Conservation (phyloP, 192 early-diverging fungal species). For the Coemansia aciculifera region DNA sequence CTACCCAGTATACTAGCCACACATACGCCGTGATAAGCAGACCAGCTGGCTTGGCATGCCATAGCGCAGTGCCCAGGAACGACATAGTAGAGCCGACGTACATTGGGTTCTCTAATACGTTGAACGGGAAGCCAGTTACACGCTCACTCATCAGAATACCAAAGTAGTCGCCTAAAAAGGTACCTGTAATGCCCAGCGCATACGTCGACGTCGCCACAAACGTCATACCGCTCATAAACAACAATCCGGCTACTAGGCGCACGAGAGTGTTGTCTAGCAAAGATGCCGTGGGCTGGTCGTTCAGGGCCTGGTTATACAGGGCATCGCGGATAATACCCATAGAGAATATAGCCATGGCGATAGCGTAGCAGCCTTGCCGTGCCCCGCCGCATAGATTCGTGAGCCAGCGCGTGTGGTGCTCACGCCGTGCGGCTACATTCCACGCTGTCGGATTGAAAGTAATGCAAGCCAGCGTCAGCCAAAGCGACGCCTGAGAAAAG, state of each 20-base stretch:
- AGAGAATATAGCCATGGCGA: slow-evolving; percentile 79
- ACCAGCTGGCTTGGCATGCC: slow-evolving; percentile 72
- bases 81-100: slow-evolving; percentile 87
- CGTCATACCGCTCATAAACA: slow-evolving; percentile 66
- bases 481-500: slow-evolving; percentile 66
- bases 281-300: slow-evolving; percentile 62
- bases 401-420: slow-evolving; percentile 74
- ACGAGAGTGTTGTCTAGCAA: slow-evolving; percentile 54
- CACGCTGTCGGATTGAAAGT: slow-evolving; percentile 87
- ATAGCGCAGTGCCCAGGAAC: slow-evolving; percentile 81
- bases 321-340: slow-evolving; percentile 83
- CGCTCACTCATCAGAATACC: slow-evolving; percentile 86
- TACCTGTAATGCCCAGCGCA: slow-evolving; percentile 84
- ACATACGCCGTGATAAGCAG: slow-evolving; percentile 68
- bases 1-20: slow-evolving; percentile 73
- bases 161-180: slow-evolving; percentile 94
- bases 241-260: slow-evolving; percentile 50
- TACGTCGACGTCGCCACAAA: slow-evolving; percentile 85
- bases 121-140: slow-evolving; percentile 91
- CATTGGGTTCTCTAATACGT: slow-evolving; percentile 92
- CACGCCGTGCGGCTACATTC: slow-evolving; percentile 85
- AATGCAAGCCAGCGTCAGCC: slow-evolving; percentile 68
- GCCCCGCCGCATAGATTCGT: slow-evolving; percentile 71
- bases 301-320: slow-evolving; percentile 71
- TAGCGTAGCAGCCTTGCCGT: slow-evolving; percentile 71